These are phyloP conservation scores for Lycium ferocissimum DNA, from an alignment of 257 asterid genomes.

Conservation along the genomic window DNA sequence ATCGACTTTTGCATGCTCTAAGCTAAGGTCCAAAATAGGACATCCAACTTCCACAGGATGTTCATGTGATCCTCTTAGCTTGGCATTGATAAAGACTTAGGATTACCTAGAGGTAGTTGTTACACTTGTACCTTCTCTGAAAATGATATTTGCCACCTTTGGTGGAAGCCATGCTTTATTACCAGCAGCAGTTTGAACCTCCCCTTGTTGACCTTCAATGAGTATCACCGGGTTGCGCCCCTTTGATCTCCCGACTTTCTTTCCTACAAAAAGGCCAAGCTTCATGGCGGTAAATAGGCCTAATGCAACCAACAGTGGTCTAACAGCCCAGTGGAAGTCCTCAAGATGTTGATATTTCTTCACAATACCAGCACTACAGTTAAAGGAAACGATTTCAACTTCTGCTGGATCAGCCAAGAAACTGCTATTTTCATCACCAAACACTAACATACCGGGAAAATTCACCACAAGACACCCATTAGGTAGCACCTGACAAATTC, in stretches of 20 bases:
- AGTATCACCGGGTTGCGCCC: constrained; percentile 34
- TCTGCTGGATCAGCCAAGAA: constrained; percentile 86
- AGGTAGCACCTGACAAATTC: constrained; percentile 65
- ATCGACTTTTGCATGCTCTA: constrained; percentile 4
- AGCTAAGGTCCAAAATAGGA: not conserved
- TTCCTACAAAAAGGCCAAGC: constrained; percentile 69
- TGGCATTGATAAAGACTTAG: constrained; percentile 19
- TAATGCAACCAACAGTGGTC: constrained; percentile 74
- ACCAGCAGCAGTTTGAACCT: constrained; percentile 45
- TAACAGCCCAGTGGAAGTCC: constrained; percentile 92
- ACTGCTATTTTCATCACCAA: constrained; percentile 47
- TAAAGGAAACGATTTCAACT: constrained; percentile 70
- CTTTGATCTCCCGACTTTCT: constrained; percentile 51
- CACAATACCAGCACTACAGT: constrained; percentile 54
- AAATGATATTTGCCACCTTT: constrained; percentile 60
- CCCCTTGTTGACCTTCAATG: constrained; percentile 47
- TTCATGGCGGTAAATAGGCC: constrained; percentile 80
- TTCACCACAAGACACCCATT: constrained; percentile 81
- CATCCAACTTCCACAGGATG: not conserved
- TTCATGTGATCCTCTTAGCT: not conserved
- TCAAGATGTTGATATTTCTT: constrained; percentile 86
- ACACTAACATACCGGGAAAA: constrained; percentile 65
- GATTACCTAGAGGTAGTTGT: constrained; percentile 28
- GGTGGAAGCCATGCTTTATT: constrained; percentile 69
- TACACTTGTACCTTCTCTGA: constrained; percentile 48